Conservation (phyloP, 177 flowering plant genomes). For the Vitis hybrid region DNA sequence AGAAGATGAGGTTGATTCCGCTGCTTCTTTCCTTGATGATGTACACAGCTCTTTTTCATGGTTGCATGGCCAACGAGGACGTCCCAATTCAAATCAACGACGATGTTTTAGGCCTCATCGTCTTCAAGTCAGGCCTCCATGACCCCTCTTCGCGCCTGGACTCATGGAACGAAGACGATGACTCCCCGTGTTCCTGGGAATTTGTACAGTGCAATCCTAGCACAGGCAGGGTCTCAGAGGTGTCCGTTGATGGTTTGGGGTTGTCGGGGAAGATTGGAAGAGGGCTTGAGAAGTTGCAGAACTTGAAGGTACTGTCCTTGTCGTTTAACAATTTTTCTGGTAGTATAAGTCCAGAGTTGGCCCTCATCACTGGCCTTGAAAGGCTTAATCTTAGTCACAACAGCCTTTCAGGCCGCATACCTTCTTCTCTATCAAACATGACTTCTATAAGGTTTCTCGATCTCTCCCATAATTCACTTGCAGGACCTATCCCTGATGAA, state of each 20-base stretch:
- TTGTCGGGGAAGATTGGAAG: slow-evolving; percentile 77
- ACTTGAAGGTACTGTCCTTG: slow-evolving; percentile 57
- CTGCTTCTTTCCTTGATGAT: slow-evolving; percentile 11
- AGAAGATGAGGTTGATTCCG: slow-evolving; percentile 10
- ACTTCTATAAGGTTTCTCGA: slow-evolving; percentile 52
- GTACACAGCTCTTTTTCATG: slow-evolving; percentile 11
- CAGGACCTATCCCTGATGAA: slow-evolving; percentile 66
- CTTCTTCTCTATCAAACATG: slow-evolving; percentile 25
- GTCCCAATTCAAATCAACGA: slow-evolving; percentile 55
- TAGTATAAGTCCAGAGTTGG: slow-evolving; percentile 39
- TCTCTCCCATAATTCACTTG: slow-evolving; percentile 56
- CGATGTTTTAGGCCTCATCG: slow-evolving; percentile 88
- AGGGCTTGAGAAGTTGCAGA: slow-evolving; percentile 64
- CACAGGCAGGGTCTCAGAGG: slow-evolving; percentile 48
- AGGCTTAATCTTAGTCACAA: slow-evolving; percentile 67
- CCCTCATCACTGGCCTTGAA: slow-evolving; percentile 31
- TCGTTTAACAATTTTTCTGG: slow-evolving; percentile 73
- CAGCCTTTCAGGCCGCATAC: slow-evolving; percentile 59
- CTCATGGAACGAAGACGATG: slow-evolving; percentile 86
- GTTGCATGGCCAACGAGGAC: slow-evolving; percentile 17
- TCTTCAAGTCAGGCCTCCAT: slow-evolving; percentile 70
- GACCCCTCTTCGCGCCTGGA: slow-evolving; percentile 57
- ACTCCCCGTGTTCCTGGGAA: slow-evolving; percentile 79
- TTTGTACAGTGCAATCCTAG: slow-evolving; percentile 56
- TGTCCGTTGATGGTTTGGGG: slow-evolving; percentile 58